phyloP scores from a whole-genome alignment of 768 basidiomycete species.

The Steccherinum ochraceum region DNA sequence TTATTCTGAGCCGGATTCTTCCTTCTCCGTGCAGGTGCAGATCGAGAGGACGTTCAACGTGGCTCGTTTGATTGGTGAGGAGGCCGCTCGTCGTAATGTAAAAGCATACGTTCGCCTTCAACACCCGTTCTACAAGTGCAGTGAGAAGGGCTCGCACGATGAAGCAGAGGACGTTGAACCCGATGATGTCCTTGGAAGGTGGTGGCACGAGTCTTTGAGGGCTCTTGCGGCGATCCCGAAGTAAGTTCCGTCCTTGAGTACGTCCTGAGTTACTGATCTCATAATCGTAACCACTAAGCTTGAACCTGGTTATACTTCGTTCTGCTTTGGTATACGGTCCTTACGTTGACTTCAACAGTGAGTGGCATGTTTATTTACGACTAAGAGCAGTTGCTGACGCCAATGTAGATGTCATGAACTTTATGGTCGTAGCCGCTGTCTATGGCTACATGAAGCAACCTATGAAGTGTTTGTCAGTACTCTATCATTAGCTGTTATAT shows the following conservation, averaged over 20 bases:
- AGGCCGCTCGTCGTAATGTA: conserved; percentile 75
- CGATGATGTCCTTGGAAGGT: conserved; percentile 59
- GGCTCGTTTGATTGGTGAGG: conserved; percentile 60
- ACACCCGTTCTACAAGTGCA: conserved; percentile 72
- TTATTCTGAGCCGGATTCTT: neutral
- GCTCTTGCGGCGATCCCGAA: conserved; percentile 67
- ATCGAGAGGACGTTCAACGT: conserved; percentile 70
- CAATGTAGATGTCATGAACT: conserved; percentile 49
- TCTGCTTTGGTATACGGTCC: conserved; percentile 78
- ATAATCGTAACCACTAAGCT: too few relatives aligned
- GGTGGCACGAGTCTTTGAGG: conserved; percentile 87
- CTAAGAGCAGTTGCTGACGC: neutral
- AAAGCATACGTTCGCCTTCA: conserved; percentile 75
- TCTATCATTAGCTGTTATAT: conserved; percentile 1
- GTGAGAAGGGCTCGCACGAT: conserved; percentile 54
- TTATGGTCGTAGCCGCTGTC: conserved; percentile 69
- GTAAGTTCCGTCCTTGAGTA: too few relatives aligned
- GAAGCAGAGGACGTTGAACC: conserved; percentile 78
- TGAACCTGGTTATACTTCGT: conserved; percentile 77
- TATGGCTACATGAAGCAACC: conserved; percentile 81
- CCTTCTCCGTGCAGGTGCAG: conserved; percentile 50
- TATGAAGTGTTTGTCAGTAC: conserved; percentile 73
- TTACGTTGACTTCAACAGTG: conserved; percentile 68
- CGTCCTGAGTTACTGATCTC: neutral
- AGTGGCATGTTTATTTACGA: conserved; percentile 18